Conservation (phyloP, 192 early-diverging fungal genomes). For the Gaertneriomyces semiglobifer region DNA sequence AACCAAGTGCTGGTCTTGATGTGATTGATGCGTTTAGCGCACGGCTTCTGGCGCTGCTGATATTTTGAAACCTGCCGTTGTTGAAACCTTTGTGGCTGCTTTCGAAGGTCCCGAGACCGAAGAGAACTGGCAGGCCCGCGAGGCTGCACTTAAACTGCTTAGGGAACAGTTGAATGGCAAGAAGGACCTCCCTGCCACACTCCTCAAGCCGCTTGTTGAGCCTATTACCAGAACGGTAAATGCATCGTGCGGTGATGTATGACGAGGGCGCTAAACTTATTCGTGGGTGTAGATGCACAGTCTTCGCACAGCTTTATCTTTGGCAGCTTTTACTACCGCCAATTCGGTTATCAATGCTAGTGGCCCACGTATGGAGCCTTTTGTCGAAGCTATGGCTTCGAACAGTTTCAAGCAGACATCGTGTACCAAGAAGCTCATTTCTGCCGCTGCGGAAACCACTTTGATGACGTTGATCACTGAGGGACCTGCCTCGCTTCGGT, state of each 20-base stretch:
- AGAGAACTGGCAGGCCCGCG: conserved; percentile 38
- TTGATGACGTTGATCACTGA: conserved; percentile 23
- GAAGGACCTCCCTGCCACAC: neutral
- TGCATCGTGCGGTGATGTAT: neutral
- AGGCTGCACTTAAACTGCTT: conserved; percentile 29
- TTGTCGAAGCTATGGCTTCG: conserved; percentile 18
- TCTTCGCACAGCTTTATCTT: conserved; percentile 34
- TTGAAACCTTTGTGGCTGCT: neutral
- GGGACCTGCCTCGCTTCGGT: conserved; percentile 21
- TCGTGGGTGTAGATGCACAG: conserved; percentile 27
- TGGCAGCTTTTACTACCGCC: conserved; percentile 27
- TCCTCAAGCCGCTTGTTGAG: conserved; percentile 11
- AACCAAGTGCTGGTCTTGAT: no score
- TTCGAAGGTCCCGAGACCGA: conserved; percentile 39
- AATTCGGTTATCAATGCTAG: conserved; percentile 11
- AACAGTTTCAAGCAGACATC: conserved; percentile 32
- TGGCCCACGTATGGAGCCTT: conserved; percentile 18
- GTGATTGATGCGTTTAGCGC: neutral
- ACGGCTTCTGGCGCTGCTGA: neutral
- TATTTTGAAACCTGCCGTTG: neutral
- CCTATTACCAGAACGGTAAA: conserved; percentile 23
- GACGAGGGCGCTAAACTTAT: neutral
- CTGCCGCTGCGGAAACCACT: conserved; percentile 23
- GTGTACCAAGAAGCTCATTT: conserved; percentile 38
- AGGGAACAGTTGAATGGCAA: conserved; percentile 26